Percentiles rank a stretch among this genome's conserved stretches.
These are phyloP conservation scores for Rhizomucor pusillus DNA, from an alignment of 371 early-diverging fungal species.

Conservation along the genomic window DNA sequence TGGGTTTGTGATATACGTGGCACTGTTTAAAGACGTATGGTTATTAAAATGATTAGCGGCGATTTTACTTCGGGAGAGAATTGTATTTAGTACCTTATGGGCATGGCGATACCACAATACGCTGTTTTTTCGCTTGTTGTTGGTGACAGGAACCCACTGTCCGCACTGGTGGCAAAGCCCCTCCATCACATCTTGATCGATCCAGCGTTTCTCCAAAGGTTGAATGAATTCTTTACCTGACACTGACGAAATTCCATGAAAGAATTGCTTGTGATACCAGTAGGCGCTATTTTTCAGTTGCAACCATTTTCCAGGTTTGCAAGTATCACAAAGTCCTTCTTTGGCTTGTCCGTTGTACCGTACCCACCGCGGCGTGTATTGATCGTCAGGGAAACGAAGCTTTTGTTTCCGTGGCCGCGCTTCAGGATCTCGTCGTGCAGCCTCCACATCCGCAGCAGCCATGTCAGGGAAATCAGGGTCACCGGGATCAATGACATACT, in stretches of 20 bases:
- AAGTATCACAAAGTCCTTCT: conserved; percentile 89
- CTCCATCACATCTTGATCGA: conserved; percentile 68
- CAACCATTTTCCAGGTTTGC: conserved; percentile 86
- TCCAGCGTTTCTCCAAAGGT: conserved; percentile 74
- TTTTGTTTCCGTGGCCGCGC: conserved; percentile 67
- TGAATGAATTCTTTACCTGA: conserved; percentile 78
- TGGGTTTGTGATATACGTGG: conserved; percentile 85
- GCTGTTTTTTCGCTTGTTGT: conserved; percentile 74
- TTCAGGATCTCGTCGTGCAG: conserved; percentile 39
- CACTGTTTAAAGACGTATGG: conserved; percentile 42
- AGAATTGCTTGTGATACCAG: conserved; percentile 96
- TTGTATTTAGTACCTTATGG: conserved; percentile 59
- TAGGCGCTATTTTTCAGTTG: conserved; percentile 92
- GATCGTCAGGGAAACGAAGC: conserved; percentile 71
- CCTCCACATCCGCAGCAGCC: conserved; percentile 42
- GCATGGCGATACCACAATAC: conserved; percentile 92
- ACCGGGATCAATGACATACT: conserved; percentile 23
- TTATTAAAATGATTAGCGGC: background rate
- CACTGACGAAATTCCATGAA: conserved; percentile 88
- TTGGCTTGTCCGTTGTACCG: conserved; percentile 75
- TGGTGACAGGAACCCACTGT: conserved; percentile 81
- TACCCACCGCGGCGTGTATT: conserved; percentile 90
- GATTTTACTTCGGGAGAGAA: background rate
- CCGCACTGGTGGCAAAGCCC: conserved; percentile 88
- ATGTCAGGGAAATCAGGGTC: conserved; percentile 48